Base-by-base conservation (phyloP, 2,329 filamentous ascomycete genomes). In the Aspergillus pseudoterreus region DNA sequence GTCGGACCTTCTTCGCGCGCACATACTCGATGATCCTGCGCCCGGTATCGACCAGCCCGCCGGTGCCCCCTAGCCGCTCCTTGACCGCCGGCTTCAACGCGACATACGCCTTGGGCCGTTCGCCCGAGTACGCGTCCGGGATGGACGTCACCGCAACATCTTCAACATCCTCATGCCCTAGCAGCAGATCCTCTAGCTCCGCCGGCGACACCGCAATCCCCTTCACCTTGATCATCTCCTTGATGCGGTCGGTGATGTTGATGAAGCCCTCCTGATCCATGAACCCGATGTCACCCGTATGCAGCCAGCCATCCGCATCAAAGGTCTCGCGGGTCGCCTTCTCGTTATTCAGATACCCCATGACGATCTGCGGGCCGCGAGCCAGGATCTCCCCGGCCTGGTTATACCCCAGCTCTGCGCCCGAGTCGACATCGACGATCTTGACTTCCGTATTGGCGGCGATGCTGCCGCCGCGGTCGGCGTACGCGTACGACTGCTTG, bases 261-360 rank as follows among this genome's bases (percentile, higher is more conserved):
- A 86, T 71, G 56, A 83, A 73, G 0, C 80, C 82, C 52, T 83
- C 76, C 0, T 66, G 61, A 47, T 83, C 79, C 12, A 86, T 77
- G 6, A 70, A 64, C 2, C 82, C 84, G 75, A 90, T 2, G 84
- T 95, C 75, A 1, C 90, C 84, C 0, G 84, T 87, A 52, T 83
- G 80, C 45, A 83, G 62, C 63, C 74, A 83, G 1, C 78, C 78
- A 1, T 79, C 75, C 0, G 75, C 59, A 2, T 87, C 88, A 55
- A 94, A 83, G 0, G 87, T 84, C 43, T 89, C 84, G 2, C 75
- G 76, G 2, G 89, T 90, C 2, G 85, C 82, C 55, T 86, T 81
- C 0, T 83, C 80, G 51, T 88, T 87, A 63, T 90, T 89, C 60
- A 86, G 78, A 65, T 92, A 95, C 1, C 88, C 90, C 59, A 82